A percentile compares a stretch with the other conserved stretches of the same genome.
phyloP scores from a whole-genome alignment of 2,329 filamentous ascomycete species.

The Hypoxylon sp. region DNA sequence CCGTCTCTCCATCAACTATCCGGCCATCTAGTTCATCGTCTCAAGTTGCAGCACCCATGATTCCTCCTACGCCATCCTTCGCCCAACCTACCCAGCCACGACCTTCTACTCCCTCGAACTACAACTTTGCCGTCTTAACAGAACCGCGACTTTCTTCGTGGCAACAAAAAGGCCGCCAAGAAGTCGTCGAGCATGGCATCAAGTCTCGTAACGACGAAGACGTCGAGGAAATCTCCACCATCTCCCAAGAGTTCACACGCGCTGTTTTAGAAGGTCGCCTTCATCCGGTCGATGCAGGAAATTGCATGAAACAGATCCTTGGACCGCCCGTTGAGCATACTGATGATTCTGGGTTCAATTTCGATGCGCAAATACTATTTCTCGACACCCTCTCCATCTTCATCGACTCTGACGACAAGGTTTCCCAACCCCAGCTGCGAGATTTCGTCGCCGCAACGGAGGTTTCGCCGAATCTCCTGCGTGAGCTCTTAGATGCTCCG shows the following conservation, averaged over 20 bases:
- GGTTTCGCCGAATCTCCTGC: slow-evolving; percentile 79
- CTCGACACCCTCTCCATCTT: slow-evolving; percentile 86
- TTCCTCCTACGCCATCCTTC: slow-evolving; percentile 46
- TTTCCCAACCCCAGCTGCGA: slow-evolving; percentile 66
- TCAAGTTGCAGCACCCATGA: slow-evolving; percentile 47
- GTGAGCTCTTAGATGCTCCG: slow-evolving; percentile 83
- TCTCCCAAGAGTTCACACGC: slow-evolving; percentile 88
- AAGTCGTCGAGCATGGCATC: slow-evolving; percentile 73
- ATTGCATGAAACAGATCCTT: slow-evolving; percentile 79
- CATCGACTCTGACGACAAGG: slow-evolving; percentile 74
- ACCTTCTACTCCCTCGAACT: slow-evolving; percentile 60
- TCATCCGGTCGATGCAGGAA: slow-evolving; percentile 75
- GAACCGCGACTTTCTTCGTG: slow-evolving; percentile 76
- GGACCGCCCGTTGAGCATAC: slow-evolving; percentile 65
- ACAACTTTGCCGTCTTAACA: slow-evolving; percentile 82
- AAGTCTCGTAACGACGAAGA: slow-evolving; percentile 77
- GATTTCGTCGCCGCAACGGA: slow-evolving; percentile 78
- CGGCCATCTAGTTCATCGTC: slow-evolving; percentile 57
- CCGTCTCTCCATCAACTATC: slow-evolving; percentile 51
- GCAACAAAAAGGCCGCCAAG: slow-evolving; percentile 74
- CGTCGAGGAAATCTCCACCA: slow-evolving; percentile 72
- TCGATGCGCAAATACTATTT: slow-evolving; percentile 78
- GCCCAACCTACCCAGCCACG: slow-evolving; percentile 44
- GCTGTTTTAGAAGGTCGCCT: slow-evolving; percentile 78
- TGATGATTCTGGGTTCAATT: slow-evolving; percentile 58